Base-by-base conservation (phyloP, 768 basidiomycete genomes). In the Mycena metata region DNA sequence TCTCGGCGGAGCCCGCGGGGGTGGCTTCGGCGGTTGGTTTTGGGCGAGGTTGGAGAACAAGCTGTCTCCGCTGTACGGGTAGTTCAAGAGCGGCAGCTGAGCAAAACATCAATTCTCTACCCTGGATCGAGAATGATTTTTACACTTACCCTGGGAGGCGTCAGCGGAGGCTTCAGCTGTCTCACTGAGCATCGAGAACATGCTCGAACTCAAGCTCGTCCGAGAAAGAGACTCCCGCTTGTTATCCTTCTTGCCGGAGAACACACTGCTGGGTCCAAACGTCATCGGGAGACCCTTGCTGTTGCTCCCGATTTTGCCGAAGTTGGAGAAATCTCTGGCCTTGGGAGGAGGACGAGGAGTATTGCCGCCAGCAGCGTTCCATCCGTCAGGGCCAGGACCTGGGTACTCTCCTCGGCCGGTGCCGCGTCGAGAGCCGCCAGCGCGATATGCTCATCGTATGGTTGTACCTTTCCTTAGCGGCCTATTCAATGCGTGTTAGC, bases 231-330 rank as follows among this genome's bases (percentile, higher is more conserved):
- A 87, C 70, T 92, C 90, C 9, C 91, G 86, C 78, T 92, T 91
- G 73, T 69, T 77, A 12, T 81, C 80, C 78, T 93, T 91, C 83
- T 90, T 91, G 74, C 86, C 88, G 47, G 88, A 84, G 78, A 96
- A 98, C 24, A 96, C 91, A 69, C 92, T 92, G 67, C 89, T 88
- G 3, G 96, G 95, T 9, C 94, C 95, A 77, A 98, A 94, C 0
- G 89, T 89, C 80, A 92, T 88, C 1, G 90, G 84, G 9, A 87
- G 82, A 0, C 82, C 76, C 35, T 89, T 86, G 81, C 81, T 90
- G 77, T 96, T 92, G 84, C 96, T 95, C 71, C 95, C 94, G 72
- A 97, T 92, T 84, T 96, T 95, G 72, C 96, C 95, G 71, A 97
- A 96, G 67, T 91, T 87, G 47, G 92, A 91, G 60, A 96, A 83